phyloP scores from a whole-genome alignment of 2,329 filamentous ascomycete species.

The Stylonectria norvegica region DNA sequence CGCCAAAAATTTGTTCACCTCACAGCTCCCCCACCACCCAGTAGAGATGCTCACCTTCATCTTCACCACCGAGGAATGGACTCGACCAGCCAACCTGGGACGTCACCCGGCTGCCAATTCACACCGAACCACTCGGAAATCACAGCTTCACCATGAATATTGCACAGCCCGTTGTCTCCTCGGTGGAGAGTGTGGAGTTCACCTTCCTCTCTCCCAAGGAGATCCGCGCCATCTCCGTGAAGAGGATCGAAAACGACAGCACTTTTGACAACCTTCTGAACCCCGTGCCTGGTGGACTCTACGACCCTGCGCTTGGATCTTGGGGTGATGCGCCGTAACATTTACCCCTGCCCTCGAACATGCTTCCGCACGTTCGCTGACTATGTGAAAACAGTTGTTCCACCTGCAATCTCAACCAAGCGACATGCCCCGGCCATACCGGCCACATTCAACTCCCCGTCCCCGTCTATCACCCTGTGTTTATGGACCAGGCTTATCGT shows the following conservation, averaged over 20 bases:
- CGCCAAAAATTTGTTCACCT: slow-evolving; percentile 43
- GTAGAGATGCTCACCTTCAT: slow-evolving; percentile 18
- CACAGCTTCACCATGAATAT: slow-evolving; percentile 56
- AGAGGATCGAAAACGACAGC: slow-evolving; percentile 85
- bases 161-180: slow-evolving; percentile 77
- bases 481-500: slow-evolving; percentile 86
- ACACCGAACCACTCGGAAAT: slow-evolving; percentile 14
- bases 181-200: slow-evolving; percentile 86
- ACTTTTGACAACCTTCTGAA: slow-evolving; percentile 94
- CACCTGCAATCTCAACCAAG: slow-evolving; percentile 82
- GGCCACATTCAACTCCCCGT: slow-evolving; percentile 94
- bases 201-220: slow-evolving; percentile 77
- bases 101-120: slow-evolving; percentile 22
- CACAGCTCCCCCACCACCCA: slow-evolving; percentile 22
- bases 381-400: slow-evolving; percentile 62
- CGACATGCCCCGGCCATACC: slow-evolving; percentile 84
- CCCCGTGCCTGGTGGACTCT: slow-evolving; percentile 84
- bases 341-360: not conserved
- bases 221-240: slow-evolving; percentile 85
- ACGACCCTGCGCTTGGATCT: slow-evolving; percentile 86
- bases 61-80: slow-evolving; percentile 21
- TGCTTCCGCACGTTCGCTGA: slow-evolving; percentile 4
- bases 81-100: slow-evolving; percentile 20
- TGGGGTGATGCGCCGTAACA: slow-evolving; percentile 78
- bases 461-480: slow-evolving; percentile 93